A percentile compares a stretch with the other conserved stretches of the same genome.
Evolutionary conservation across 2,329 filamentous ascomycete species (phyloP).

Genomic region (Fusarium lyarnte): DNA sequence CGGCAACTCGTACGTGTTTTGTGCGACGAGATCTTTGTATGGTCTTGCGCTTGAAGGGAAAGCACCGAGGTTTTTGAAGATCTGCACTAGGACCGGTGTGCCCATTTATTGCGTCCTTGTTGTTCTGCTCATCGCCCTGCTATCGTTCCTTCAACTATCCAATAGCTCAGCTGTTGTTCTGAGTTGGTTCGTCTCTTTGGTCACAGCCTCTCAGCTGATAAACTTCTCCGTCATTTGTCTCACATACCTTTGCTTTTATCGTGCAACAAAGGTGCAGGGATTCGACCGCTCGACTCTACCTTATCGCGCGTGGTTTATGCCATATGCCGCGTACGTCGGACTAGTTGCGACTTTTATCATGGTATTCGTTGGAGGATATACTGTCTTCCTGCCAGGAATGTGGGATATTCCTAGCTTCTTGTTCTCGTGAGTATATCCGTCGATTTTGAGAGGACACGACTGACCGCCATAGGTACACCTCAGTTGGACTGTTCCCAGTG

Average conservation of each 20-base stretch:
- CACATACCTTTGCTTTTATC: conserved; percentile 77
- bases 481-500: neutral
- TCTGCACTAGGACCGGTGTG: conserved; percentile 71
- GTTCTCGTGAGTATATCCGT: conserved; percentile 64
- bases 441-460: accelerated
- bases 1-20: conserved; percentile 72
- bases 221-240: conserved; percentile 76
- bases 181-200: conserved; percentile 74
- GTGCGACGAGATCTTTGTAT: conserved; percentile 73
- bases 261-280: conserved; percentile 74
- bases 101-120: conserved; percentile 77
- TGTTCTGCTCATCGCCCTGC: conserved; percentile 73
- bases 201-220: conserved; percentile 79
- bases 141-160: conserved; percentile 79
- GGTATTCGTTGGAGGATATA: conserved; percentile 79
- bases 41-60: conserved; percentile 75
- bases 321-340: conserved; percentile 75
- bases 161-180: conserved; percentile 73
- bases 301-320: conserved; percentile 75
- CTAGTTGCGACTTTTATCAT: conserved; percentile 72
- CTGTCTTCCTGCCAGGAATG: conserved; percentile 74
- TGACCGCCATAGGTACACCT: neutral
- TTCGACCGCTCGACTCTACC: conserved; percentile 74
- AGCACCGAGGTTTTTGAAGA: conserved; percentile 68
- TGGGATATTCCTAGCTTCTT: conserved; percentile 78